Base-by-base conservation (phyloP, 1,284 basidiomycete species). In the Violaceomyces palustris region DNA sequence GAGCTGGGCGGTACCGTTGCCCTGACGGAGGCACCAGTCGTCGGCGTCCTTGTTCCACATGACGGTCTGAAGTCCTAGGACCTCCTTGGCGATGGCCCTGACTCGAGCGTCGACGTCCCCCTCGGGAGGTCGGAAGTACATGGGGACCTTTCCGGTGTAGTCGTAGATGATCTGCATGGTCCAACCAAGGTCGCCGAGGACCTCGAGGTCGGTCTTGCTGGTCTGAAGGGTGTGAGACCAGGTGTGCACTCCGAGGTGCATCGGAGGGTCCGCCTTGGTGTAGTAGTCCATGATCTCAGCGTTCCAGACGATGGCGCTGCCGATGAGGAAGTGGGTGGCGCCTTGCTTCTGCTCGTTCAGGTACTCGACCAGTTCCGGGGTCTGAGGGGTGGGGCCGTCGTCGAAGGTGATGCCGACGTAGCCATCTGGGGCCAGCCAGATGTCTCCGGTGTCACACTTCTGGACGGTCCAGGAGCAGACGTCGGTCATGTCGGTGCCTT, bases 291-390 rank as follows among this genome's bases (percentile, higher is more conserved):
- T 86, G 35, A 78, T 63, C 21, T 77, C 68, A 8, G 81, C 79
- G 68, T 84, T 76, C 37, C 73, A 46, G 24, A 83, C 64, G 53
- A 90, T 84, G 65, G 87, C 83, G 24, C 77, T 62, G 22, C 88
- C 88, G 60, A 91, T 89, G 76, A 87, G 80, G 70, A 89, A 90
- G 72, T 89, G 87, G 1, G 87, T 90, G 2, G 82, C 81, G 11
- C 45, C 40, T 28, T 43, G 33, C 41, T 82, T 79, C 45, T 87
- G 78, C n/a, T 75, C 42, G 51, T 78, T 55, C 38, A 89, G 75
- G 69, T 86, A 88, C 14, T 47, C 38, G 67, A 81, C 80, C 15
- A 84, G 75, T 29, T 45, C 48, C 17, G 73, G 63, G 1, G 77
- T 77, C 3, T 74, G 53, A 48, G 69, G 42, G 19, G 61, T 77